Base-by-base conservation (phyloP, 768 basidiomycete genomes). In the Chalciporus pseudorubinellus region DNA sequence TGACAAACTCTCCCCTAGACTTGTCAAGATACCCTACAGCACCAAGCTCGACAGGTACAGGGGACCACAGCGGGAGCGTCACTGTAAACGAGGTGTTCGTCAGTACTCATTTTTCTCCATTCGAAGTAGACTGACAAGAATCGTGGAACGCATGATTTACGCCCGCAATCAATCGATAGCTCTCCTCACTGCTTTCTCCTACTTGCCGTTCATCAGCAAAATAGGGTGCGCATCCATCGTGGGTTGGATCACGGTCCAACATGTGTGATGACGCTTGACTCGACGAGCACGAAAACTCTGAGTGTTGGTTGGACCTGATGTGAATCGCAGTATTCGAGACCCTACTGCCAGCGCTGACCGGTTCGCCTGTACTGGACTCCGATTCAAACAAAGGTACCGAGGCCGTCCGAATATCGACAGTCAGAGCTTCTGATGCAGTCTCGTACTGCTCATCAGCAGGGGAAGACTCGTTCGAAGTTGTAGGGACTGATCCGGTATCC, bases 21-120 rank as follows among this genome's bases (percentile, higher is more conserved):
- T 84, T 87, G 29, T 73, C 74, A 21, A 91, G 69, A 63, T 87
- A 93, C 3, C 91, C 91, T 9, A 92, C 84, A 3, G 84, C 82
- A 7, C 90, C 91, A 3, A 91, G 68, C 12, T 75, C 65, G 0
- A 92, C 78, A 6, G 60, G 74, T 4, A 77, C 70, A 2, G 90
- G 90, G 5, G 72, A 75, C 89, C 89, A 93, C 6, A 91, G 68
- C 7, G 89, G 85, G 19, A 85, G 66, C 0, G 75, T 80, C 52
- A 89, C 84, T 85, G 21, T 9, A 47, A 46, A 18, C 28, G 55
- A 33, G 12, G 29, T 4, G 8, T 9, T 38, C 26, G 18, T 40
- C 29, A 50, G 41, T 24, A 43, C 18, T 14, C 18, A 18, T 11
- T 16, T n/a, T 6, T 22, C n/a, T 19, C 14, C 9, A 8, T 14